Conservation (phyloP, 129 eudicot genomes). For the Pseudognaphalium luteoalbum region DNA sequence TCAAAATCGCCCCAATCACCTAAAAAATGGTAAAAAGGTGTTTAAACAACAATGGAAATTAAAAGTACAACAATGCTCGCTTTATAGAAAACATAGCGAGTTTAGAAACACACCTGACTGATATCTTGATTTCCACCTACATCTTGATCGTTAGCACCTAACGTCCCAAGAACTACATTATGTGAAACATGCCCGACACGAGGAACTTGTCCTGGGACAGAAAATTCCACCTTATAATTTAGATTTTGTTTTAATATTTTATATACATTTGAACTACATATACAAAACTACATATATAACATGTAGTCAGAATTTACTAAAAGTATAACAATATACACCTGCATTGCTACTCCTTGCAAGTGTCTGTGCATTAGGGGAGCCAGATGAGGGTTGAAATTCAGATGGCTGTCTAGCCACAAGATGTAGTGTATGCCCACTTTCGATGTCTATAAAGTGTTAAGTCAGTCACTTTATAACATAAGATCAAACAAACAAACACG, state of each 20-base stretch:
- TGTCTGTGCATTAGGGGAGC: slow-evolving; percentile 40
- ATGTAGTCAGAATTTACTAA: not conserved
- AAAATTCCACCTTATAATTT: not conserved
- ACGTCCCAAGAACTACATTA: slow-evolving; percentile 72
- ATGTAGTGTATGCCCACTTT: slow-evolving; percentile 87
- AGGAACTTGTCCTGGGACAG: slow-evolving; percentile 50
- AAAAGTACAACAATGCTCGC: not conserved
- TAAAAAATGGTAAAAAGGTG: slow-evolving; percentile 19
- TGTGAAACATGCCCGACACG: slow-evolving; percentile 45
- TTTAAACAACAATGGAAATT: not conserved
- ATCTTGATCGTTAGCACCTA: slow-evolving; percentile 70
- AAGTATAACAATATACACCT: slow-evolving; percentile 38
- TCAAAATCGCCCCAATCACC: slow-evolving; percentile 89
- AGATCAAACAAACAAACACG: not conserved
- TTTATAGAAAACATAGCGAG: slow-evolving; percentile 6
- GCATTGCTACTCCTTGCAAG: slow-evolving; percentile 40
- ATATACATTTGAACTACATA: not conserved
- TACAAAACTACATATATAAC: not conserved
- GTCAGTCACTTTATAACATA: slow-evolving; percentile 16
- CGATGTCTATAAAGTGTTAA: slow-evolving; percentile 67
- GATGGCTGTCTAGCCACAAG: slow-evolving; percentile 79
- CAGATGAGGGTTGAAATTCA: slow-evolving; percentile 55
- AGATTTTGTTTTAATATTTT: not conserved
- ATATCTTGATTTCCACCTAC: slow-evolving; percentile 64
- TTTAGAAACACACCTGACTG: slow-evolving; percentile 57